Conservation (phyloP, 192 early-diverging fungal species). For the Coemansia erecta region DNA sequence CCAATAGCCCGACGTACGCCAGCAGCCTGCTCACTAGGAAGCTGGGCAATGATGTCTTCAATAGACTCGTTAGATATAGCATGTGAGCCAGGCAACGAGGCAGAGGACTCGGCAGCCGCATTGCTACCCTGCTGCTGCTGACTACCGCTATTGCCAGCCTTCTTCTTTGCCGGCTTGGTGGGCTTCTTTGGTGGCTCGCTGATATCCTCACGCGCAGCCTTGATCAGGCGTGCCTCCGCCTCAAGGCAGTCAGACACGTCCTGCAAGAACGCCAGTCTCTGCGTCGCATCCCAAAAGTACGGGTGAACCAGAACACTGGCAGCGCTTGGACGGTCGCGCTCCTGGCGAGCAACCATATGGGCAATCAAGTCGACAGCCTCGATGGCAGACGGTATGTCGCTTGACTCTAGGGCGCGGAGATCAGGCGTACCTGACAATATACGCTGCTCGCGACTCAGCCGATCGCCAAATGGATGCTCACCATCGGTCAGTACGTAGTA, state of each 20-base stretch:
- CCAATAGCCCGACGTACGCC: slow-evolving; percentile 45
- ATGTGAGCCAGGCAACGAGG: slow-evolving; percentile 23
- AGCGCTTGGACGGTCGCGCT: slow-evolving; percentile 77
- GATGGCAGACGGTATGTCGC: slow-evolving; percentile 63
- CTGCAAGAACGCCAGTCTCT: slow-evolving; percentile 86
- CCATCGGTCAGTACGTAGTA: slow-evolving; percentile 89
- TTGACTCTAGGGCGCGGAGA: slow-evolving; percentile 68
- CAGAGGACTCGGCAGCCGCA: slow-evolving; percentile 7
- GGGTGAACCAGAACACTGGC: slow-evolving; percentile 81
- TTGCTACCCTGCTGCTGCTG: not conserved
- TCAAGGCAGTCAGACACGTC: slow-evolving; percentile 96
- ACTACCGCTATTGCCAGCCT: slow-evolving; percentile 8
- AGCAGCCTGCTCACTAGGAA: slow-evolving; percentile 38
- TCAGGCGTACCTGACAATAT: slow-evolving; percentile 76
- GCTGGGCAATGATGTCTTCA: slow-evolving; percentile 40
- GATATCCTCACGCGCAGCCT: slow-evolving; percentile 41
- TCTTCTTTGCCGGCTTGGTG: slow-evolving; percentile 33
- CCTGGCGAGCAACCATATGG: slow-evolving; percentile 80
- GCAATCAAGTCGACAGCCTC: slow-evolving; percentile 90
- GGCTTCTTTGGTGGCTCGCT: slow-evolving; percentile 29
- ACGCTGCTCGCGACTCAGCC: slow-evolving; percentile 84
- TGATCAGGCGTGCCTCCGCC: slow-evolving; percentile 65
- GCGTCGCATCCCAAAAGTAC: slow-evolving; percentile 88
- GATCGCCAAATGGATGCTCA: slow-evolving; percentile 94
- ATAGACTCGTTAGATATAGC: slow-evolving; percentile 38